Conservation (phyloP, 148 eudicot genomes). For the Diospyros lotus region DNA sequence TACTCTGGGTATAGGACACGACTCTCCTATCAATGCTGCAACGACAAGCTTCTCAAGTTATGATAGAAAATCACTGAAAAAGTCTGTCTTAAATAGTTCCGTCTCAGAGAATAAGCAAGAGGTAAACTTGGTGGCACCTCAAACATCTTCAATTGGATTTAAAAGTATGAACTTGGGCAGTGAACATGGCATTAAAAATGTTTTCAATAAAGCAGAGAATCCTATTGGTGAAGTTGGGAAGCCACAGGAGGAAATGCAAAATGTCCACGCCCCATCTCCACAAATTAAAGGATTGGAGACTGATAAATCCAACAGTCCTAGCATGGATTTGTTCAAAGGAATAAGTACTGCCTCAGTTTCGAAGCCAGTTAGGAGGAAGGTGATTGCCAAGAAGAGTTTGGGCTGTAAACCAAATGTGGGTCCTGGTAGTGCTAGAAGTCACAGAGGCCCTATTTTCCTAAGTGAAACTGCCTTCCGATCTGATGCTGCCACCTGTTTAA, state of each 20-base stretch:
- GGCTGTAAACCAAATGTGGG: slow-evolving; percentile 47
- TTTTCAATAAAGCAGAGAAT: slow-evolving; percentile 2
- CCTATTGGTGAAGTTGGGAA: slow-evolving; percentile 15
- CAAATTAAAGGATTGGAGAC: slow-evolving; percentile 14
- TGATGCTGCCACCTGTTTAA: slow-evolving; percentile 17
- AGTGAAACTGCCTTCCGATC: slow-evolving; percentile 21
- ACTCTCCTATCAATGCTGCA: slow-evolving; percentile 6
- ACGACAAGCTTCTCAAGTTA: slow-evolving; percentile 12
- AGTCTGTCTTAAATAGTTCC: slow-evolving; percentile 9
- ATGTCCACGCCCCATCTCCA: slow-evolving; percentile 23
- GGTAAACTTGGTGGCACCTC: slow-evolving; percentile 13
- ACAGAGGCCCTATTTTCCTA: slow-evolving; percentile 31
- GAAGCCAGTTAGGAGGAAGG: slow-evolving; percentile 45
- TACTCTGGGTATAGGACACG: slow-evolving; percentile 11
- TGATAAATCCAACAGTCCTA: slow-evolving; percentile 28
- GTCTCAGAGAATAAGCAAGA: slow-evolving; percentile 20
- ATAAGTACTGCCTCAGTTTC: slow-evolving; percentile 24
- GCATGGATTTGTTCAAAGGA: slow-evolving; percentile 21
- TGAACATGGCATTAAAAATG: slow-evolving; percentile 12
- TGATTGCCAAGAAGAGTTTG: slow-evolving; percentile 50
- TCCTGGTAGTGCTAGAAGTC: slow-evolving; percentile 28
- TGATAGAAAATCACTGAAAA: slow-evolving; percentile 16
- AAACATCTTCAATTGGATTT: not conserved
- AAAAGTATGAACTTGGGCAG: slow-evolving; percentile 9
- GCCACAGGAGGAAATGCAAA: slow-evolving; percentile 23